Conservation (phyloP, 2,329 filamentous ascomycete species). For the Pseudocercospora musae region DNA sequence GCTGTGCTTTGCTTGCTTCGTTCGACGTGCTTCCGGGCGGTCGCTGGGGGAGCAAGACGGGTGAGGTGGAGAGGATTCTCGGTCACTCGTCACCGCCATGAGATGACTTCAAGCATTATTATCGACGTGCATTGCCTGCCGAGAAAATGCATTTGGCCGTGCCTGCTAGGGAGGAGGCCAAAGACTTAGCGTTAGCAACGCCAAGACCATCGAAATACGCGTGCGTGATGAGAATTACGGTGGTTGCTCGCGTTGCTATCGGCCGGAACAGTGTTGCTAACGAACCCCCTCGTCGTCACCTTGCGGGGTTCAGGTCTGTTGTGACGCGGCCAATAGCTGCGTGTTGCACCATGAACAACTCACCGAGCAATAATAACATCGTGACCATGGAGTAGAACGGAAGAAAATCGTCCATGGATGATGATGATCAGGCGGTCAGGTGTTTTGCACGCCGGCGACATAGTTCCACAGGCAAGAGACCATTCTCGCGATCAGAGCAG, state of each 20-base stretch:
- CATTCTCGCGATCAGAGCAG: neutral
- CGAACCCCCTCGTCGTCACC: neutral
- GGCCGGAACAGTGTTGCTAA: too few relatives aligned
- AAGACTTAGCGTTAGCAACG: too few relatives aligned
- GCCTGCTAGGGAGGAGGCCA: too few relatives aligned
- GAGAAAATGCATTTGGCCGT: neutral
- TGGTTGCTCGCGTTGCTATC: too few relatives aligned
- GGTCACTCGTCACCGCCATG: neutral
- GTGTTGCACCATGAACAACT: neutral
- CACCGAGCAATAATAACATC: neutral
- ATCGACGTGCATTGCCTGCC: too few relatives aligned
- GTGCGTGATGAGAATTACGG: too few relatives aligned
- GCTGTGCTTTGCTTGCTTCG: neutral
- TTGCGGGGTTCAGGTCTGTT: neutral
- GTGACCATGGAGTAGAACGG: neutral
- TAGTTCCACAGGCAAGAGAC: neutral
- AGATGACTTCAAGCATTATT: too few relatives aligned
- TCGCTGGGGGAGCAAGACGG: slow-evolving; percentile 4
- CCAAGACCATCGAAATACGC: too few relatives aligned
- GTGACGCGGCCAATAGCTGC: neutral
- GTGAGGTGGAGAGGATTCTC: slow-evolving; percentile 6
- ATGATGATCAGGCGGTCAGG: neutral
- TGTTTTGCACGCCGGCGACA: neutral
- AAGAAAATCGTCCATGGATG: neutral
- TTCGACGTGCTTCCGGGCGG: slow-evolving; percentile 3